Base-by-base conservation (phyloP, 164 flowering plant species). In the Aristolochia californica region DNA sequence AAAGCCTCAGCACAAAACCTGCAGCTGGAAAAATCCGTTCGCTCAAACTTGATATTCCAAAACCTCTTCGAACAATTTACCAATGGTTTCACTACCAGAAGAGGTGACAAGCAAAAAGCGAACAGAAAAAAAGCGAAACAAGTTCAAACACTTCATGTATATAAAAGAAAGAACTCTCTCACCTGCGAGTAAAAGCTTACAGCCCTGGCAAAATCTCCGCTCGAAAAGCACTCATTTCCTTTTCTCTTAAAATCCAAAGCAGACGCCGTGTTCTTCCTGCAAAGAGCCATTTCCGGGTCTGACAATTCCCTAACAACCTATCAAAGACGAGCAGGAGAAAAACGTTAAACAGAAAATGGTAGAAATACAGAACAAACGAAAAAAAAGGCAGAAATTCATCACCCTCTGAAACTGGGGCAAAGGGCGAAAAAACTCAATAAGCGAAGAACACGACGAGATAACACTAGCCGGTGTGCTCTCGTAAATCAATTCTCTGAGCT, bases 161-260 rank as follows among this genome's bases (percentile, higher is more conserved):
- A 12, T 13, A 52, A 24, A 23, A 1, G 55, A 23, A 23, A 52
- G 5, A 48, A 44, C 2, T 16, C n/a, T 4, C 53, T 10, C 16
- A 81, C 97, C 88, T 85, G 68, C 8, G 91, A 70, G 66, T 91
- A 91, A 68, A 66, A 82, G 59, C 24, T 60, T 67, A 80, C 62
- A 17, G 96, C 98, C 20, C 61, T 48, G 5, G 71, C 21, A 66
- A 75, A 81, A 58, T 85, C 80, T 55, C 83, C 85, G 5, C 34
- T 66, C n/a, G 72, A 65, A 61, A 80, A 88, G 68, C 69, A 78
- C 2, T 69, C 66, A 51, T 91, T 91, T 17, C 88, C 98, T 61
- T 79, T 77, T 5, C 53, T 73, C 80, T 87, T 91, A 34, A 58
- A 70, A 45, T 79, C 84, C 74, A 81, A 60, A 63, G 97, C 87